Evolutionary conservation across 257 asterid species (phyloP).

Genomic region (Solanum virginianum): DNA sequence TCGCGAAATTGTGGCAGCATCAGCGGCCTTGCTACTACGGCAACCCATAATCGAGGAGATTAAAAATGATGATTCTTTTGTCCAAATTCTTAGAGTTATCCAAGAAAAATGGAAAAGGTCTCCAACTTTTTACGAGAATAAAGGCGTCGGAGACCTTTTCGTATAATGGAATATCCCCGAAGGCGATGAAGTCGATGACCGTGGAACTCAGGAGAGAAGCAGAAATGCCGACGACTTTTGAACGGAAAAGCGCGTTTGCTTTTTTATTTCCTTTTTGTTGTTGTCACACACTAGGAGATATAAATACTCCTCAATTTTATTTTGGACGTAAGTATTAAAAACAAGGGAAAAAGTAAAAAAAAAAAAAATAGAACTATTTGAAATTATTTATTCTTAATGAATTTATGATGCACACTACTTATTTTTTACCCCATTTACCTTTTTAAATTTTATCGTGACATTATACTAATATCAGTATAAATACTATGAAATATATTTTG

Average conservation of each 20-base stretch:
- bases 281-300: background rate
- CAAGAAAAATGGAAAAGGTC: background rate
- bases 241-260: background rate
- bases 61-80: background rate
- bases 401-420: too few relatives aligned
- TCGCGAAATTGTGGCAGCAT: slow-evolving; percentile 60
- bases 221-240: background rate
- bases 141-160: background rate
- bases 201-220: background rate
- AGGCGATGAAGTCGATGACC: background rate
- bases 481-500: too few relatives aligned
- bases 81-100: background rate
- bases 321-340: too few relatives aligned
- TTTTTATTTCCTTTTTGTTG: background rate
- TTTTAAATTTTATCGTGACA: too few relatives aligned
- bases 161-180: background rate
- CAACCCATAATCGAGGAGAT: slow-evolving; percentile 51
- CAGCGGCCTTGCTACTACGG: slow-evolving; percentile 49
- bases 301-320: background rate
- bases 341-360: too few relatives aligned
- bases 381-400: too few relatives aligned
- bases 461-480: too few relatives aligned
- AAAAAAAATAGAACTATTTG: too few relatives aligned
- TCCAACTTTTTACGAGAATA: background rate
- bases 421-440: too few relatives aligned